These are phyloP conservation scores for Rhododendron williamsianum DNA, from an alignment of 148 eudicot species.

Conservation along the genomic window DNA sequence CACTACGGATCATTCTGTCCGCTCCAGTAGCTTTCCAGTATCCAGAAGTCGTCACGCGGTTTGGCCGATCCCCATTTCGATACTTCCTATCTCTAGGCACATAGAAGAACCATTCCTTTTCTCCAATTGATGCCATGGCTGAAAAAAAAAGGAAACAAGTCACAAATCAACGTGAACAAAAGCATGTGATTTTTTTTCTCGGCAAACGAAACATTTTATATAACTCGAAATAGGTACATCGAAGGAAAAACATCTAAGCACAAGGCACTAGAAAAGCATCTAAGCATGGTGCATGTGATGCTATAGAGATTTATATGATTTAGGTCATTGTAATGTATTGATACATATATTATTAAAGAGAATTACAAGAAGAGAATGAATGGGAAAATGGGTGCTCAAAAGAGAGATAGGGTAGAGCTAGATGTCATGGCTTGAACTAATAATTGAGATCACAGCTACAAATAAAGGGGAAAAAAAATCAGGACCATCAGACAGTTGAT, in stretches of 20 bases:
- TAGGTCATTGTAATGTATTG: not conserved
- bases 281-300: not conserved
- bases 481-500: not conserved
- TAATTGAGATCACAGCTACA: not conserved
- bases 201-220: too few species aligned
- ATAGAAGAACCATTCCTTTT: constrained; percentile 91
- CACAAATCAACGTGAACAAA: not conserved
- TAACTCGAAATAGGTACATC: too few species aligned
- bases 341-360: not conserved
- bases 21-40: constrained; percentile 98
- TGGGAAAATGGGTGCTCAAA: not conserved
- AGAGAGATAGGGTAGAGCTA: not conserved
- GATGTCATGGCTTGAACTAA: not conserved
- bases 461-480: not conserved
- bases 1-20: constrained; percentile 68
- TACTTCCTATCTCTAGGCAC: constrained; percentile 90
- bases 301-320: not conserved
- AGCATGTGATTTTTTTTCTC: too few species aligned
- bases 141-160: not conserved
- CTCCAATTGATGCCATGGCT: constrained; percentile 91
- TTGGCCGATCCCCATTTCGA: constrained; percentile 84
- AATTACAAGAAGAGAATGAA: not conserved
- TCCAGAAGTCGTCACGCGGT: constrained; percentile 81
- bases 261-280: too few species aligned
- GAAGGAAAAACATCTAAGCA: too few species aligned